Percentiles rank a stretch among this genome's conserved stretches.
Evolutionary conservation across 2,329 filamentous ascomycete species (phyloP).

Genomic region (Claviceps digitariae): DNA sequence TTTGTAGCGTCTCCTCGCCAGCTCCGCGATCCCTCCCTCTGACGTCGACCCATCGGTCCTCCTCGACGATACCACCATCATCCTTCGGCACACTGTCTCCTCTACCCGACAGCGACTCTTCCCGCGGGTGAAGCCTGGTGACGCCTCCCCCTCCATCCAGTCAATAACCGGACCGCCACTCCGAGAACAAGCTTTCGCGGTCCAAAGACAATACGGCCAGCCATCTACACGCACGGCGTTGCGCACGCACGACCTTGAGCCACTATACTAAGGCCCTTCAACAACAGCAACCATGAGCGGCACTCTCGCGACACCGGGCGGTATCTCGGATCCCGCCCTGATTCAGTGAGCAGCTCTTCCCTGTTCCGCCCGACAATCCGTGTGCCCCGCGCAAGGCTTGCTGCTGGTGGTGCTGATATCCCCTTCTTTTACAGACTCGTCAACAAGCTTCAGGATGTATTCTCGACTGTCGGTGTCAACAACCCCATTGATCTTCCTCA

Average conservation of each 20-base stretch:
- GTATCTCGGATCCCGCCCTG: conserved; percentile 53
- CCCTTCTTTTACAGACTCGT: conserved; percentile 47
- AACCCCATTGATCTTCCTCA: conserved; percentile 98
- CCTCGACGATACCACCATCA: background rate
- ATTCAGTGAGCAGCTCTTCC: conserved; percentile 37
- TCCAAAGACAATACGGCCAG: background rate
- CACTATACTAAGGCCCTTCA: conserved; percentile 2
- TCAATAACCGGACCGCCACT: background rate
- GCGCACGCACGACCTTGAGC: background rate
- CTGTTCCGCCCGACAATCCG: background rate
- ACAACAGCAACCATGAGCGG: conserved; percentile 18
- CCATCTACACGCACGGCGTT: background rate
- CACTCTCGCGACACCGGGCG: conserved; percentile 33
- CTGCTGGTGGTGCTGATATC: conserved; percentile 3
- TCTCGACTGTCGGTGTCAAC: conserved; percentile 94
- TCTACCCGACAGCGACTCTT: background rate
- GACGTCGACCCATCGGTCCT: background rate
- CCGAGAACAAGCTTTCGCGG: background rate
- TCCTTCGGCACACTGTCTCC: background rate
- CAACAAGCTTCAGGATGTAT: conserved; percentile 99
- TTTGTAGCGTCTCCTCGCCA: conserved; percentile 1
- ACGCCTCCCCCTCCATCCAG: conserved; percentile 2
- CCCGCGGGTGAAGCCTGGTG: background rate
- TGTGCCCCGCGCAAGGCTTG: background rate
- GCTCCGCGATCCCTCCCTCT: background rate